A percentile compares a stretch with the other conserved stretches of the same genome.
phyloP scores from a whole-genome alignment of 495 filamentous ascomycete genomes.

The Podospora fimiseda region DNA sequence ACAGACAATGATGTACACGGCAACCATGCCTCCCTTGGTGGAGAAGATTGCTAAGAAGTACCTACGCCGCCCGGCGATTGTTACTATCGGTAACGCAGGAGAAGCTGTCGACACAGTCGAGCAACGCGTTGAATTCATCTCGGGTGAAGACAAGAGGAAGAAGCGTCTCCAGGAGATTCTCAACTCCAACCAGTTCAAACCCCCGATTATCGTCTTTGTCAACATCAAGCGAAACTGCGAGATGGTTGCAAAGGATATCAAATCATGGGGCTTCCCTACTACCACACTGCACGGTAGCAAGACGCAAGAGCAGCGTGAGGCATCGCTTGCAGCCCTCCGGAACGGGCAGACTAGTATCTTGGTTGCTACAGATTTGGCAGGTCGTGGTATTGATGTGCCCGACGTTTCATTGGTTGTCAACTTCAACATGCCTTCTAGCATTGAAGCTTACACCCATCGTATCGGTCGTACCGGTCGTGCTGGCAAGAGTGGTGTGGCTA shows the following conservation, averaged over 20 bases:
- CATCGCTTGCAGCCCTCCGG: slow-evolving; percentile 80
- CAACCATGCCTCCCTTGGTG: slow-evolving; percentile 90
- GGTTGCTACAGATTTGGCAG: slow-evolving; percentile 95
- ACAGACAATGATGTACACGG: slow-evolving; percentile 99
- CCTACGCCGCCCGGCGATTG: slow-evolving; percentile 85
- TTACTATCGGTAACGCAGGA: slow-evolving; percentile 89
- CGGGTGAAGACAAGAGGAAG: slow-evolving; percentile 95
- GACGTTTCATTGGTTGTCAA: slow-evolving; percentile 94
- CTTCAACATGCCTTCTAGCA: slow-evolving; percentile 95
- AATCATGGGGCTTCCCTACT: slow-evolving; percentile 83
- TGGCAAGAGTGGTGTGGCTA: slow-evolving; percentile 93
- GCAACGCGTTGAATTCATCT: slow-evolving; percentile 89
- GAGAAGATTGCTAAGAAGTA: slow-evolving; percentile 97
- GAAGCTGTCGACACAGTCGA: slow-evolving; percentile 99
- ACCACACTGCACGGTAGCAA: slow-evolving; percentile 94
- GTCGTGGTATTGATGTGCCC: slow-evolving; percentile 94
- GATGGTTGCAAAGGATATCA: slow-evolving; percentile 90
- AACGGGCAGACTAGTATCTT: slow-evolving; percentile 75
- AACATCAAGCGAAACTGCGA: slow-evolving; percentile 99
- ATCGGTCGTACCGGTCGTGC: slow-evolving; percentile 97
- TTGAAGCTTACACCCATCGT: slow-evolving; percentile 96
- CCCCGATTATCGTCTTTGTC: slow-evolving; percentile 98
- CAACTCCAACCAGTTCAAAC: slow-evolving; percentile 72
- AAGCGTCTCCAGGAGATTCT: slow-evolving; percentile 91
- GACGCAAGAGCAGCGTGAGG: slow-evolving; percentile 95